Base-by-base conservation (phyloP, 192 early-diverging fungal species). In the Diversispora eburnea region DNA sequence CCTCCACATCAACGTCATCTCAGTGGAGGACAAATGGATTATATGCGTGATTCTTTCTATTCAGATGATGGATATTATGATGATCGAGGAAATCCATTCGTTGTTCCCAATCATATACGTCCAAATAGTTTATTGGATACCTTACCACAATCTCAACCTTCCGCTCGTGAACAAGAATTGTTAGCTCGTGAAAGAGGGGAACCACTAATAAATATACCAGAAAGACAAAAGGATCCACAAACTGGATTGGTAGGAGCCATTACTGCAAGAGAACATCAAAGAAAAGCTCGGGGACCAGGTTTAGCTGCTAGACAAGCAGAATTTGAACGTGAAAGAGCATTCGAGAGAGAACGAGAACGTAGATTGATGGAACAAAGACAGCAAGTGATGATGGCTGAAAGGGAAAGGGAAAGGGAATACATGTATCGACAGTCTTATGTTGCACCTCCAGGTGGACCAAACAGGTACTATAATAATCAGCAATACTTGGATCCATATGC, bases 351-450 rank as follows among this genome's bases (percentile, higher is more conserved):
- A 46, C 48, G 72, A 6, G 72, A 73, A 46, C 58, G 61, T 13
- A 61, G 72, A 63, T 43, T 73, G 47, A 54, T 64, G 45, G 72
- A 73, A 52, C 72, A 73, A 49, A 19, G 72, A 41, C 62, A 73
- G 12, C 62, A 64, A 54, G 7, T 33, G 13, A 13, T 47, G 33
- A 47, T 64, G 22, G 9, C 47, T 1, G 61, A 73, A 61, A 73
- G 69, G 45, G 69, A 73, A 61, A 73, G 69, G 45, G 69, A 70
- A 39, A 54, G 48, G n/a, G 49, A 41, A 3, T 56, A 54, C 22
- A 25, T 41, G 7, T 9, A 57, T 48, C 56, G 55, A 41, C 55
- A 72, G 4, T 33, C 54, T 48, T 17, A 22, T 10, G 5, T 25
- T 55, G 22, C 22, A 39, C 41, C 43, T 20, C 10, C 33, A 6